These are phyloP conservation scores for Cytospora paraplurivora DNA, from an alignment of 2,329 filamentous ascomycete species.

Conservation along the genomic window DNA sequence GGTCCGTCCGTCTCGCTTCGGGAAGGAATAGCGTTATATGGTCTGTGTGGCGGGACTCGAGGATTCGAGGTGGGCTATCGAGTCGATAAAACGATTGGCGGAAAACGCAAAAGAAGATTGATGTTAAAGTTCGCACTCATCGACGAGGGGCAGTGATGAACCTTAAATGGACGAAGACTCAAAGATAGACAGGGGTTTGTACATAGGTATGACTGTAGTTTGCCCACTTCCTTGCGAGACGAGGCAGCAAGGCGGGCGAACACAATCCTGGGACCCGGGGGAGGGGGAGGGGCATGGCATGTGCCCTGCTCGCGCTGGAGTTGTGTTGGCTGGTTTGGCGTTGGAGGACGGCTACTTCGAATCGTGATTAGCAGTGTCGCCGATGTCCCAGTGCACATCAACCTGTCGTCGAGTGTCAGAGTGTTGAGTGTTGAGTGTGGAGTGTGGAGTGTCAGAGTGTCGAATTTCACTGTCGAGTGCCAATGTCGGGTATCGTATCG, in stretches of 20 bases:
- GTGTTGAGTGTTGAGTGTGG: too few species aligned
- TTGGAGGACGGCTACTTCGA: neutral
- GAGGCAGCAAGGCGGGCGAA: constrained; percentile 13
- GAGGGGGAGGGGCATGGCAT: constrained; percentile 9
- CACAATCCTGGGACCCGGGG: constrained; percentile 13
- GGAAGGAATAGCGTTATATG: constrained; percentile 13
- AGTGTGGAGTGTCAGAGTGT: too few species aligned
- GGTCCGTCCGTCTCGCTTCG: constrained; percentile 17
- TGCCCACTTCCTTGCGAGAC: constrained; percentile 1
- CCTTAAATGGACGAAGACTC: neutral
- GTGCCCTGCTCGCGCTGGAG: constrained; percentile 13
- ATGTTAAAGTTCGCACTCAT: neutral
- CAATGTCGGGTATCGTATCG: too few species aligned
- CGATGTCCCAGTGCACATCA: too few species aligned
- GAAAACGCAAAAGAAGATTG: neutral
- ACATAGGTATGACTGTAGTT: neutral
- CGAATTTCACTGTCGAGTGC: too few species aligned
- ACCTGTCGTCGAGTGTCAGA: too few species aligned
- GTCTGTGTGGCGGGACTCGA: constrained; percentile 1
- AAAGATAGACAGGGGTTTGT: neutral
- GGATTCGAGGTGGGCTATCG: neutral
- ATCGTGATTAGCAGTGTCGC: neutral
- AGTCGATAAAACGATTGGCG: neutral
- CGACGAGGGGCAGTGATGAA: neutral
- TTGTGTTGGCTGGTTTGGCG: neutral